Percentiles rank a stretch among this genome's conserved stretches.
Evolutionary conservation across 306 rosid species (phyloP).

Genomic region (Pterocarpus santalinus): DNA sequence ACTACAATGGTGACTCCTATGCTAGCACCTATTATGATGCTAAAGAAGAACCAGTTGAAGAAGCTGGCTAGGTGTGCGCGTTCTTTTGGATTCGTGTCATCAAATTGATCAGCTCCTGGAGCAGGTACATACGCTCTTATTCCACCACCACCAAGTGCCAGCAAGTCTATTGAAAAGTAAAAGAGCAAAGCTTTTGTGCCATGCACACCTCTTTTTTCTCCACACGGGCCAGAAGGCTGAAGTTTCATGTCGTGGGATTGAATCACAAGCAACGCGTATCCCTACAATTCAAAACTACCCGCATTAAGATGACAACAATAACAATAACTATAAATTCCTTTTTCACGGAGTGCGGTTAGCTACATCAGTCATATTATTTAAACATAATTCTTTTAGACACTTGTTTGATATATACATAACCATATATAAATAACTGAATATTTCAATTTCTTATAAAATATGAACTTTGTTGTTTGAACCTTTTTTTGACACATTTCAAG

Average conservation of each 20-base stretch:
- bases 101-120: constrained; percentile 69
- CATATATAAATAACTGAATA: too few relatives aligned
- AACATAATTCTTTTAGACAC: too few relatives aligned
- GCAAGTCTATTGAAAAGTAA: constrained; percentile 57
- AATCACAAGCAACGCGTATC: constrained; percentile 56
- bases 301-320: not conserved
- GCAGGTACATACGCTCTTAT: constrained; percentile 68
- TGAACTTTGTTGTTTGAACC: too few relatives aligned
- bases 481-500: too few relatives aligned
- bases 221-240: constrained; percentile 60
- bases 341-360: too few relatives aligned
- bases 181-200: constrained; percentile 57
- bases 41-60: constrained; percentile 70
- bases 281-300: constrained; percentile 50
- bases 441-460: too few relatives aligned
- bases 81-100: constrained; percentile 54
- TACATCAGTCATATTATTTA: too few relatives aligned
- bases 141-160: constrained; percentile 72
- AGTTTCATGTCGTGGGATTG: constrained; percentile 56
- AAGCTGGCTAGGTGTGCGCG: constrained; percentile 52
- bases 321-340: too few relatives aligned
- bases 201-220: constrained; percentile 52
- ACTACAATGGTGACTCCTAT: constrained; percentile 66
- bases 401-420: too few relatives aligned
- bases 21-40: constrained; percentile 57